These are phyloP conservation scores for Elaeis guineensis DNA, from an alignment of 176 grass and related monocot species.

Conservation along the genomic window DNA sequence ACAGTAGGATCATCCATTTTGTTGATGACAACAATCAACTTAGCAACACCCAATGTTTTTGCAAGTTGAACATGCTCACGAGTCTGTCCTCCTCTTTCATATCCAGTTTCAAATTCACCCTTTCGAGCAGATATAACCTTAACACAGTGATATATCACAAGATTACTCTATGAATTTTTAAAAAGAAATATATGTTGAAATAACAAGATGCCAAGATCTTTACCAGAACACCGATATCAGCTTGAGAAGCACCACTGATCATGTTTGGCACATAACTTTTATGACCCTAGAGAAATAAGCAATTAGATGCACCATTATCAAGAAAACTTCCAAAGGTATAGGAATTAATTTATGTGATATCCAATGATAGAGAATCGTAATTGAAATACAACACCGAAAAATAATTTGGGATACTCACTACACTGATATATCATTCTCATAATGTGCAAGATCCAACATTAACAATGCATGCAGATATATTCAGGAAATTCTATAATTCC, in stretches of 20 bases:
- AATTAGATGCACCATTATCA: background rate
- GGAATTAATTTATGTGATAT: too few relatives aligned
- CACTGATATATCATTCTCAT: too few relatives aligned
- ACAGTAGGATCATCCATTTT: constrained; percentile 94
- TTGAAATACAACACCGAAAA: too few relatives aligned
- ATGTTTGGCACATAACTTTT: constrained; percentile 98
- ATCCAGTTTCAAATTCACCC: constrained; percentile 95
- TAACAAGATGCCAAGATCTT: constrained; percentile 12
- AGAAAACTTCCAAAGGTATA: background rate
- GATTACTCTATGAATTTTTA: background rate
- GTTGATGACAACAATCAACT: constrained; percentile 75
- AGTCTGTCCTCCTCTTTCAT: constrained; percentile 75
- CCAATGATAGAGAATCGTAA: too few relatives aligned
- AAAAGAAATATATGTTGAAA: background rate
- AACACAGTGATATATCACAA: background rate
- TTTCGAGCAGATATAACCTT: constrained; percentile 89
- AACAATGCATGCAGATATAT: too few relatives aligned
- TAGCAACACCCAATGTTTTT: constrained; percentile 77
- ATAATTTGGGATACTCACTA: too few relatives aligned
- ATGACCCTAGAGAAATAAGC: constrained; percentile 58
- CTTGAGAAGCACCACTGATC: constrained; percentile 97
- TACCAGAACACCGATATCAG: constrained; percentile 96
- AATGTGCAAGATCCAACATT: too few relatives aligned
- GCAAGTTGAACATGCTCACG: constrained; percentile 79
- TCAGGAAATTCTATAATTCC: too few relatives aligned